phyloP scores from a whole-genome alignment of 2,329 filamentous ascomycete species.

The Diaporthe ilicicola region DNA sequence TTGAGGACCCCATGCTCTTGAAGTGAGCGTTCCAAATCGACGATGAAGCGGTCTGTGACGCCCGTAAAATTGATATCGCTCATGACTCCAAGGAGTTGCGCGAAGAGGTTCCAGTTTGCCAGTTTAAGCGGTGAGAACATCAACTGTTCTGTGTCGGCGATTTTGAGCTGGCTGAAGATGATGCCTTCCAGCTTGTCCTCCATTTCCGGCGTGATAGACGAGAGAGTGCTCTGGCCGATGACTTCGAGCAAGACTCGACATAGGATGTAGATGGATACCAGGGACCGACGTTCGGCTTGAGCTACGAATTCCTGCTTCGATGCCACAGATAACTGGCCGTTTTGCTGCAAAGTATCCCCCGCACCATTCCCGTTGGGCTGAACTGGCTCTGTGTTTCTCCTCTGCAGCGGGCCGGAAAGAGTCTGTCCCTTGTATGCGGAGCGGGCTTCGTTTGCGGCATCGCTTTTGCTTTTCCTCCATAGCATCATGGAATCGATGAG shows the following conservation, averaged over 20 bases:
- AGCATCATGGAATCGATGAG: constrained; percentile 98
- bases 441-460: constrained; percentile 78
- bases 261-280: constrained; percentile 93
- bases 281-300: constrained; percentile 87
- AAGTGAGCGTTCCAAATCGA: constrained; percentile 81
- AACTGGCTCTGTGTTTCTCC: constrained; percentile 79
- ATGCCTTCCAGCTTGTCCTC: constrained; percentile 94
- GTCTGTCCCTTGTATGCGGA: constrained; percentile 29
- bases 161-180: constrained; percentile 94
- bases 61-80: constrained; percentile 89
- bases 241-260: constrained; percentile 95
- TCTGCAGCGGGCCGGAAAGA: constrained; percentile 60
- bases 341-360: constrained; percentile 43
- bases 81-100: constrained; percentile 93
- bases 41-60: constrained; percentile 83
- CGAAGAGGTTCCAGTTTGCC: constrained; percentile 96
- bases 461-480: constrained; percentile 96
- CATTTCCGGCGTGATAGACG: constrained; percentile 87
- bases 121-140: constrained; percentile 82
- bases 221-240: constrained; percentile 86
- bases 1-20: constrained; percentile 77
- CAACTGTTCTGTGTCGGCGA: constrained; percentile 83
- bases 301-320: constrained; percentile 75
- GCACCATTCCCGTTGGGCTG: constrained; percentile 49
- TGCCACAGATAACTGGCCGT: constrained; percentile 51